A percentile compares a stretch with the other conserved stretches of the same genome.
These are phyloP conservation scores for Blastocystis sp. DNA, from an alignment of 352 stramenopile species.

Conservation along the genomic window DNA sequence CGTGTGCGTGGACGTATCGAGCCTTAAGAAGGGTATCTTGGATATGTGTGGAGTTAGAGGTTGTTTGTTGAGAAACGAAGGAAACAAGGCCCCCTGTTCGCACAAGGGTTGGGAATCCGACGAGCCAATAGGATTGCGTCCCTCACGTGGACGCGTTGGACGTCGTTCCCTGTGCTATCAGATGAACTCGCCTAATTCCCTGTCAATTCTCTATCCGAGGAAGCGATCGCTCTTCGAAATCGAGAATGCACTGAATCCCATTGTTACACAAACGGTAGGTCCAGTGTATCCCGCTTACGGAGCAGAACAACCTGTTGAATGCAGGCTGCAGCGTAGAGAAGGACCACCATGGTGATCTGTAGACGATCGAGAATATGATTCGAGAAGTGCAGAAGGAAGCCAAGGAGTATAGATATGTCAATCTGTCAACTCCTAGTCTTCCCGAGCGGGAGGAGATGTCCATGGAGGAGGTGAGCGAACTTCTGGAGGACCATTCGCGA, in stretches of 20 bases:
- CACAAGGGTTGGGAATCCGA: neutral
- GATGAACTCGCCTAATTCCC: neutral
- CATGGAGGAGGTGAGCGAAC: neutral
- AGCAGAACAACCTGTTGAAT: neutral
- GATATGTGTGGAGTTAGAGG: slow-evolving; percentile 2
- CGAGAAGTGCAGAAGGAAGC: slow-evolving; percentile 19
- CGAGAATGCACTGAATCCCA: neutral
- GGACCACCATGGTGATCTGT: neutral
- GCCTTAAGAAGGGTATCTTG: neutral
- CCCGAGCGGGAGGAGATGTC: neutral
- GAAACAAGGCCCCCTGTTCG: neutral
- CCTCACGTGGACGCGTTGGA: neutral
- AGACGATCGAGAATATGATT: slow-evolving; percentile 54
- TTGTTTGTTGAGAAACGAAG: neutral
- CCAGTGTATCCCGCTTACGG: neutral
- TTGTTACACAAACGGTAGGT: neutral
- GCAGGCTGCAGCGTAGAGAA: slow-evolving; percentile 18
- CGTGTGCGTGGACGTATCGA: slow-evolving; percentile 53
- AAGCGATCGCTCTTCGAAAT: neutral
- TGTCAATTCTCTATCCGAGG: neutral
- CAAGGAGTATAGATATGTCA: neutral
- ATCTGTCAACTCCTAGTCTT: neutral
- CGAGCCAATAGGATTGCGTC: slow-evolving; percentile 2
- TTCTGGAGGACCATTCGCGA: slow-evolving; percentile 1
- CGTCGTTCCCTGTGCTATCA: neutral